Conservation (phyloP, 257 asterid genomes). For the Solanum paucissectum region DNA sequence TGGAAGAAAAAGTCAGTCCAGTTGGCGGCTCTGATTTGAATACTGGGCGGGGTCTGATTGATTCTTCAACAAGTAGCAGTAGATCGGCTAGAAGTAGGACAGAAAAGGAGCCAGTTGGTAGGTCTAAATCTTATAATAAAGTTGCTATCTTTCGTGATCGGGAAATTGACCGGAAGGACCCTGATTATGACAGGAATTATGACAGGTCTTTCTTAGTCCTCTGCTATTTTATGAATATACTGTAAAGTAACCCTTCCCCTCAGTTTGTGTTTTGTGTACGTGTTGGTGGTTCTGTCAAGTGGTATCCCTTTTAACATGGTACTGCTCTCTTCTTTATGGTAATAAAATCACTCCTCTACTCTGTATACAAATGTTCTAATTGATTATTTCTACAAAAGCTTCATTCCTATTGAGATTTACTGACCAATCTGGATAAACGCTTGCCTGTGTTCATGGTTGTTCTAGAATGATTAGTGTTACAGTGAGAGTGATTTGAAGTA, state of each 20-base stretch:
- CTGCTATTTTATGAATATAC: neutral
- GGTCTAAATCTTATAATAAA: slow-evolving; percentile 51
- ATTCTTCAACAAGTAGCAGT: slow-evolving; percentile 59
- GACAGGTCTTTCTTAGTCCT: slow-evolving; percentile 46
- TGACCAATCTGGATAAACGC: neutral
- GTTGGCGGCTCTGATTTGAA: slow-evolving; percentile 38
- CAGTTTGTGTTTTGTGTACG: neutral
- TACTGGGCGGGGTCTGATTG: slow-evolving; percentile 48
- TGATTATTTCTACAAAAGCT: neutral
- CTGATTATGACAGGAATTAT: slow-evolving; percentile 88
- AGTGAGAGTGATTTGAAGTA: neutral
- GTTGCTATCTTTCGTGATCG: slow-evolving; percentile 97
- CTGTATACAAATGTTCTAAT: neutral
- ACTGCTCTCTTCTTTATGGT: neutral
- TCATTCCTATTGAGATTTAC: neutral
- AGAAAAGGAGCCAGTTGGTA: slow-evolving; percentile 69
- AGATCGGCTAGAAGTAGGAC: slow-evolving; percentile 63
- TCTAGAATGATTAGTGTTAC: neutral
- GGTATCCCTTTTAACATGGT: neutral
- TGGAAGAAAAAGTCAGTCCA: slow-evolving; percentile 41
- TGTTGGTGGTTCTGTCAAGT: neutral
- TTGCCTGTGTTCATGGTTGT: neutral
- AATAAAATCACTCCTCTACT: neutral
- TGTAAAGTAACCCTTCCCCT: neutral
- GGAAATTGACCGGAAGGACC: slow-evolving; percentile 88